phyloP scores from a whole-genome alignment of 805 yeast species.

The Saccharomycopsis synnaedendra region DNA sequence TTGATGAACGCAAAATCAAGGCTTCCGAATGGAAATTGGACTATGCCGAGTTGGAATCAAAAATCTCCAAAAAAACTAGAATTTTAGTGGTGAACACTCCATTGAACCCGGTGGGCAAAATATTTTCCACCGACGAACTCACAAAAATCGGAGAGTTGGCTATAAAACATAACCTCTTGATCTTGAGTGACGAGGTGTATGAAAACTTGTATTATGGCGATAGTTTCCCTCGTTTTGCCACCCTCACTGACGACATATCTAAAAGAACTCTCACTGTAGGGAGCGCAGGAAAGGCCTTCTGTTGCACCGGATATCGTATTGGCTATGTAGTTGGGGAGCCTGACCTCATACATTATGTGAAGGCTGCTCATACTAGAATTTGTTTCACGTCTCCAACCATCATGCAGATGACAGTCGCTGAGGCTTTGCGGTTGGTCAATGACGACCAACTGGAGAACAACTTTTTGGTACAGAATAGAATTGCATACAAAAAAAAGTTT shows the following conservation, averaged over 20 bases:
- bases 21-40: conserved; percentile 87
- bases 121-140: conserved; percentile 69
- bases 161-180: conserved; percentile 69
- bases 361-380: conserved; percentile 88
- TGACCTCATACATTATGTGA: conserved; percentile 69
- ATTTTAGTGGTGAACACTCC: conserved; percentile 87
- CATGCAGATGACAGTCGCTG: conserved; percentile 83
- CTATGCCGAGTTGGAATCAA: conserved; percentile 61
- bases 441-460: conserved; percentile 41
- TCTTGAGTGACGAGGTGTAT: conserved; percentile 91
- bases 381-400: conserved; percentile 90
- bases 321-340: conserved; percentile 91
- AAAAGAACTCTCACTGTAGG: conserved; percentile 83
- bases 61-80: conserved; percentile 65
- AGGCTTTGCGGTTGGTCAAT: conserved; percentile 37
- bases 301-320: conserved; percentile 99
- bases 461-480: conserved; percentile 63
- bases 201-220: conserved; percentile 72
- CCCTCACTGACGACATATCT: conserved; percentile 67
- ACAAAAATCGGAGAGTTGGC: conserved; percentile 68
- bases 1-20: conserved; percentile 47
- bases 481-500: conserved; percentile 61
- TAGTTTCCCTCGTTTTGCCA: conserved; percentile 72
- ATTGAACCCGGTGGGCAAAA: conserved; percentile 93
- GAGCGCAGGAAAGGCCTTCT: conserved; percentile 94